Evolutionary conservation across 1,139 yeast species (phyloP), one percentile per base, ranked within the genome.

Genomic region (Candida buenavistaensis): DNA sequence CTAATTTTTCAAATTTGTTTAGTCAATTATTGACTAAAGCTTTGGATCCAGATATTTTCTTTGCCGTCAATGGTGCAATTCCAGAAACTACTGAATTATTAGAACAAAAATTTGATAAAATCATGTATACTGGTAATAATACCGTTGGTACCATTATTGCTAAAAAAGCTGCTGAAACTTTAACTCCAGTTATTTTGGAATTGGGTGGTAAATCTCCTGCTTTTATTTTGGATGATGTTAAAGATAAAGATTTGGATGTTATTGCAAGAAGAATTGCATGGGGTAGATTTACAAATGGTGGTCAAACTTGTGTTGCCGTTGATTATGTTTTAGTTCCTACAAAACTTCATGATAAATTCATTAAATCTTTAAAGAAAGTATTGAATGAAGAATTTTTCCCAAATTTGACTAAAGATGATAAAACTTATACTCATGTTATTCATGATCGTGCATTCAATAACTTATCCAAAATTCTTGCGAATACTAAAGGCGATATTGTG

Each of bases 151-250:
- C 75, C 27, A 77, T 87, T 40, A 78, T 90, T 30, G 85, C 94
- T 20, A 67, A 72, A 42, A 85, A 85, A 33, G 97, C 97, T 1
- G 95, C 95, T 6, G 81, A 86, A 59, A 74, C 78, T 24, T 68
- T 90, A 50, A 87, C 96, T 1, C 97, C 97, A 0, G 75, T 75
- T 14, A 62, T 85, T 17, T 70, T 92, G 43, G 97, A 90, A 61
- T 70, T 92, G 32, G 97, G 97, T 33, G 97, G 97, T n/a, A 89
- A 89, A 56, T 82, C 92, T 3, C 97, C 97, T 0, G 86, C 78
- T 1, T 71, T 89, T 44, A 65, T 89, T 8, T 75, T 89, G 35
- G 67, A 72, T 29, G 68, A 74, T 32, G 65, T 75, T 31, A 46
- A 48, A 6, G 74, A 65, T 35, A 51, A 51, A 23, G 72, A 80